A percentile compares a stretch with the other conserved stretches of the same genome.
These are phyloP conservation scores for Didymosphaeria variabile DNA, from an alignment of 2,329 filamentous ascomycete genomes.

Conservation along the genomic window DNA sequence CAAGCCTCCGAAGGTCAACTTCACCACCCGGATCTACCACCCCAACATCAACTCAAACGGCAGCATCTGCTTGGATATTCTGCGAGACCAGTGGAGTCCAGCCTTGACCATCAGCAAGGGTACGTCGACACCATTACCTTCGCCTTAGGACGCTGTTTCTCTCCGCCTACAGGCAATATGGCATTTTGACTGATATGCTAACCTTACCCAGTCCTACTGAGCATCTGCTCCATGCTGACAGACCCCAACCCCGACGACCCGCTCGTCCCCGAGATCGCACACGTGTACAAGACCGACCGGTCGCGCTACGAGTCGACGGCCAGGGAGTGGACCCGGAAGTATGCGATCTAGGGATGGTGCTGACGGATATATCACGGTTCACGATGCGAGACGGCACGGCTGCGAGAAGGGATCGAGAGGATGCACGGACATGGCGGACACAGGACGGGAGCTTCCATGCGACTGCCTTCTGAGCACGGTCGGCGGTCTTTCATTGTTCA, in stretches of 20 bases:
- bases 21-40: constrained; percentile 99
- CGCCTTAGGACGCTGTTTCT: neutral
- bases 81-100: constrained; percentile 99
- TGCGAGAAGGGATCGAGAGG: constrained; percentile 29
- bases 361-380: constrained; percentile 37
- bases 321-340: constrained; percentile 98
- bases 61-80: constrained; percentile 97
- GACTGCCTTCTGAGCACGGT: constrained; percentile 26
- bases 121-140: constrained; percentile 52
- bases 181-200: constrained; percentile 21
- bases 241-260: constrained; percentile 99
- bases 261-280: constrained; percentile 97
- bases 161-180: neutral
- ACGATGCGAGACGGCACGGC: constrained; percentile 27
- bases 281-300: constrained; percentile 99
- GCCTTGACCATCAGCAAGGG: constrained; percentile 99
- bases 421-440: constrained; percentile 38
- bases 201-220: constrained; percentile 78
- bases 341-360: constrained; percentile 76
- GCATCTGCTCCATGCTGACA: constrained; percentile 99
- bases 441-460: constrained; percentile 39
- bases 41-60: constrained; percentile 99
- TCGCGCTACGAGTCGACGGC: constrained; percentile 95
- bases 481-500: constrained; percentile 44
- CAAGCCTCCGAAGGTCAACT: constrained; percentile 99